Evolutionary conservation across 1,139 yeast species (phyloP).

Genomic region (Taiozyma onychis): DNA sequence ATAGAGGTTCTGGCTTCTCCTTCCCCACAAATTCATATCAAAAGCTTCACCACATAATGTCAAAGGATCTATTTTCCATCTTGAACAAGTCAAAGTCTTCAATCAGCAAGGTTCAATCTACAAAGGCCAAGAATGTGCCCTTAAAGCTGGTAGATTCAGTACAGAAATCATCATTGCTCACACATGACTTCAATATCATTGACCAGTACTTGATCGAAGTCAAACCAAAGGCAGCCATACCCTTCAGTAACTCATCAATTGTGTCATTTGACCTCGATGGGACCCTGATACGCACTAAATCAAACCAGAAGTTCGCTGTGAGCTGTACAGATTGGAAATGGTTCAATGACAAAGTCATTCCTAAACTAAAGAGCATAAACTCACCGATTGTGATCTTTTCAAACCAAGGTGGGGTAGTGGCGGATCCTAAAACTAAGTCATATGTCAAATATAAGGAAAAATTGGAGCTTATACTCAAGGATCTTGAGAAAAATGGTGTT

Average conservation of each 20-base stretch:
- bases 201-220: neutral
- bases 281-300: constrained; percentile 58
- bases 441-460: constrained; percentile 41
- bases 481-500: constrained; percentile 19
- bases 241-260: neutral
- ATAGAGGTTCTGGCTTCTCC: neutral
- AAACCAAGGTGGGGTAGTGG: constrained; percentile 54
- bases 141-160: neutral
- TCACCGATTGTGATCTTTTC: constrained; percentile 62
- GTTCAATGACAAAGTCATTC: constrained; percentile 34
- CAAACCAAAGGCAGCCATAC: neutral
- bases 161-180: neutral
- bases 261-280: constrained; percentile 66
- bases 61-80: neutral
- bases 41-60: neutral
- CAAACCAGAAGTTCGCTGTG: constrained; percentile 51
- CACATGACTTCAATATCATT: neutral
- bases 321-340: constrained; percentile 67
- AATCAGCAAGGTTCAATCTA: neutral
- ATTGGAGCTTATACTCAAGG: constrained; percentile 34
- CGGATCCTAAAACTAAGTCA: constrained; percentile 44
- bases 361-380: constrained; percentile 25
- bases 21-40: neutral
- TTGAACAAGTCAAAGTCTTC: neutral
- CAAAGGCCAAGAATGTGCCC: neutral